phyloP scores from a whole-genome alignment of 192 early-diverging fungal genomes.

The Gonapodya sp. region DNA sequence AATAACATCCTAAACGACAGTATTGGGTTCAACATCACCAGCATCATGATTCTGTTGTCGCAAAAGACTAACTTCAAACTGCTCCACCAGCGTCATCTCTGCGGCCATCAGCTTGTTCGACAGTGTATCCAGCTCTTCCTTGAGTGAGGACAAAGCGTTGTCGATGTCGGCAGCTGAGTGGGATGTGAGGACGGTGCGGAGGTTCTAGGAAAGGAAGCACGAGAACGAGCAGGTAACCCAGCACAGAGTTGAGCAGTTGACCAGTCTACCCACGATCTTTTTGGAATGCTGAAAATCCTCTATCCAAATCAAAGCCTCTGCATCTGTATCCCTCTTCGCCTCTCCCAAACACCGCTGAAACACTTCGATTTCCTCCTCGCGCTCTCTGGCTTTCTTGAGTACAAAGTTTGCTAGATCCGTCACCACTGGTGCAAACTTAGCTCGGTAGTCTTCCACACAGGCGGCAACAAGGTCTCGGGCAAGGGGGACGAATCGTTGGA shows the following conservation, averaged over 20 bases:
- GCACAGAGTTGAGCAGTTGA: neutral
- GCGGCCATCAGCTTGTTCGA: constrained; percentile 37
- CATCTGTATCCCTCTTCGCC: constrained; percentile 33
- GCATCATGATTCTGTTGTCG: no score
- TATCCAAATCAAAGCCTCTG: constrained; percentile 29
- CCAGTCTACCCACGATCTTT: constrained; percentile 30
- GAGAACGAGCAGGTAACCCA: neutral
- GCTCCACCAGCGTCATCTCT: constrained; percentile 53
- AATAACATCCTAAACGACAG: constrained; percentile 29
- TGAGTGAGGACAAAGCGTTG: constrained; percentile 32
- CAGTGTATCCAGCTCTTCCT: constrained; percentile 23
- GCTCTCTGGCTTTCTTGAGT: constrained; percentile 32
- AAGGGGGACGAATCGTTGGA: constrained; percentile 28
- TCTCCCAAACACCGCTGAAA: constrained; percentile 26
- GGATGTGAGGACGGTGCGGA: constrained; percentile 31
- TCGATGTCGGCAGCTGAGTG: constrained; percentile 34
- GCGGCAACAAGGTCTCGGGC: constrained; percentile 32
- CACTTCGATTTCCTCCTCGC: constrained; percentile 31
- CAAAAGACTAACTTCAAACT: constrained; percentile 33
- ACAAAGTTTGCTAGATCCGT: constrained; percentile 40
- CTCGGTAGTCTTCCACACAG: constrained; percentile 38
- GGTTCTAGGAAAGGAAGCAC: constrained; percentile 20
- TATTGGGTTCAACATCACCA: constrained; percentile 12
- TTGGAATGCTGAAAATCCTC: constrained; percentile 41
- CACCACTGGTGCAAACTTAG: constrained; percentile 46